Evolutionary conservation across 495 filamentous ascomycete genomes (phyloP).

Genomic region (Penicillium paradoxum): DNA sequence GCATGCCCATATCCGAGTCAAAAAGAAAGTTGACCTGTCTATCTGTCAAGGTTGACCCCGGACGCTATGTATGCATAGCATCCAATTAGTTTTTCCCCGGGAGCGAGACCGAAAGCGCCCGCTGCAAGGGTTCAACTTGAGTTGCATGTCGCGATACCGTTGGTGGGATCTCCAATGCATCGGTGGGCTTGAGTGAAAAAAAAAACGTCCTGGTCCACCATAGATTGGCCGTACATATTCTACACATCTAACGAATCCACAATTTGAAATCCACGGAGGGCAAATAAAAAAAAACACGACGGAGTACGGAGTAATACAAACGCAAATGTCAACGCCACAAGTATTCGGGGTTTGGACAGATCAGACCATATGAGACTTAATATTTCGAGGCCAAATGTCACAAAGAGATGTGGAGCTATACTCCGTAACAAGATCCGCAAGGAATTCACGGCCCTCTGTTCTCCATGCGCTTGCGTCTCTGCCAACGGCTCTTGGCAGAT

Average conservation of each 20-base stretch:
- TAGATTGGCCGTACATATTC: neutral
- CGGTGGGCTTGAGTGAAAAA: neutral
- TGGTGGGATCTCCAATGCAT: slow-evolving; percentile 1
- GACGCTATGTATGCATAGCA: slow-evolving; percentile 6
- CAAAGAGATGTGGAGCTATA: slow-evolving; percentile 8
- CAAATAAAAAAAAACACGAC: neutral
- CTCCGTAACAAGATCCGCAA: slow-evolving; percentile 4
- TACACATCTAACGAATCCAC: slow-evolving; percentile 4
- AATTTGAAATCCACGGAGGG: neutral
- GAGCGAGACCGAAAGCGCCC: neutral
- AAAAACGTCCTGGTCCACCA: slow-evolving; percentile 1
- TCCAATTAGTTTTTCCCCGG: neutral
- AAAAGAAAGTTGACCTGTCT: neutral
- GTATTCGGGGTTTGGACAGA: slow-evolving; percentile 5
- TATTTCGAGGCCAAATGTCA: neutral
- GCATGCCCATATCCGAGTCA: slow-evolving; percentile 13
- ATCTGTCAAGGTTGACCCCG: slow-evolving; percentile 8
- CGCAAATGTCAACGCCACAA: slow-evolving; percentile 1
- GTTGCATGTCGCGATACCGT: neutral
- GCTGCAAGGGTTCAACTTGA: slow-evolving; percentile 1
- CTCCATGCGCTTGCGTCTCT: slow-evolving; percentile 1
- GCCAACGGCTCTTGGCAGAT: slow-evolving; percentile 12
- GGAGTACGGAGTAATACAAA: too few species aligned
- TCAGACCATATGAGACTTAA: slow-evolving; percentile 8
- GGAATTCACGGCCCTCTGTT: slow-evolving; percentile 4